Base-by-base conservation (phyloP, 164 flowering plant genomes). In the Chimonanthus salicifolius region DNA sequence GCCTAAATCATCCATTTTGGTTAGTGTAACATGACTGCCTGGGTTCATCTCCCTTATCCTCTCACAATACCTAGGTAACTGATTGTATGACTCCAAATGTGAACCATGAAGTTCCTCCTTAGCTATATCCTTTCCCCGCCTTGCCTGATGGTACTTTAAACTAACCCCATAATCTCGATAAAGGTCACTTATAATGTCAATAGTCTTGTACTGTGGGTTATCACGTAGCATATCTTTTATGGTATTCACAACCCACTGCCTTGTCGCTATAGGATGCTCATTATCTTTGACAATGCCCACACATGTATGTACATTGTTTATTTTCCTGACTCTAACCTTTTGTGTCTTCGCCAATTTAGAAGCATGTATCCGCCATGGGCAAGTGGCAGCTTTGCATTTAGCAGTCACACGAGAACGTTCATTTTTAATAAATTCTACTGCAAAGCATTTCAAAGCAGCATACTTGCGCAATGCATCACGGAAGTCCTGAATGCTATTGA, bases 341-440 rank as follows among this genome's bases (percentile, higher is more conserved):
- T 84, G 78, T 7, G 78, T 78, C 43, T 86, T 78, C 46, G 88
- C 80, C 43, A 87, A 87, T 90, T 90, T 84, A 18, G 92, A 87
- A 49, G 95, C 97, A 78, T 85, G 84, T 72, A 92, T 84, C 74
- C 80, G 81, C 97, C 97, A 92, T 44, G 94, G 80, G 80, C 97
- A 90, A 62, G 86, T 88, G 9, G 87, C 90, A 51, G 72, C 76
- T 58, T 77, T 78, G 76, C 97, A 92, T 71, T 43, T 82, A 44
- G 85, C 95, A 79, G 86, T 85, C 8, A 82, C 90, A 64, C 97
- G 92, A 51, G 74, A 78, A 6, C 83, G 75, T 64, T 89, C 94
- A 74, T 89, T 92, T 81, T 87, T 89, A 66, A 82, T 87, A 49
- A 86, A 79, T 66, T 77, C 80, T 73, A 85, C 89, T 10, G 60